Evolutionary conservation across 2,329 filamentous ascomycete genomes (phyloP).

Genomic region (Pyricularia sp.): DNA sequence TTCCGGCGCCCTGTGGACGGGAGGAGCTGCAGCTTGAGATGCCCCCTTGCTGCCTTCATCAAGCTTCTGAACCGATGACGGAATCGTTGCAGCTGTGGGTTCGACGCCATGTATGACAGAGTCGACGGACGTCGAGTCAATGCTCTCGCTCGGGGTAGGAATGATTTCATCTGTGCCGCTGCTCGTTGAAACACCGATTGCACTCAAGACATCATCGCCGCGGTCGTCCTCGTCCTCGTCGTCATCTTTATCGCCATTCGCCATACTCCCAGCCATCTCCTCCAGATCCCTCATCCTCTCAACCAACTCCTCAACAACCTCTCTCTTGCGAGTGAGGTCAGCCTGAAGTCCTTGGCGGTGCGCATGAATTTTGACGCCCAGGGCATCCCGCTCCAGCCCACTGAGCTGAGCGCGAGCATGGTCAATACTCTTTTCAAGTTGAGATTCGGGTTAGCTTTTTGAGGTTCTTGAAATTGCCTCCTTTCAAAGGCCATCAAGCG

Average conservation of each 20-base stretch:
- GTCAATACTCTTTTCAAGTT: constrained; percentile 54
- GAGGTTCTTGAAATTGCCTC: background rate
- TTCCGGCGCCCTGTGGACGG: constrained; percentile 5
- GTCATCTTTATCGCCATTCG: constrained; percentile 25
- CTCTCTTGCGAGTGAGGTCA: constrained; percentile 56
- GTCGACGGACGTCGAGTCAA: constrained; percentile 15
- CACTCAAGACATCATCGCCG: constrained; percentile 40
- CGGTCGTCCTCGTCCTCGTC: constrained; percentile 33
- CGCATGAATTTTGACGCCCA: constrained; percentile 45
- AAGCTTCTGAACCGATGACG: background rate
- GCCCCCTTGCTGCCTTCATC: background rate
- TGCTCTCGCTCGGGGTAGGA: constrained; percentile 43
- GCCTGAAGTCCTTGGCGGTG: constrained; percentile 52
- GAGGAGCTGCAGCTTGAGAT: background rate
- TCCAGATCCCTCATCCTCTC: constrained; percentile 60
- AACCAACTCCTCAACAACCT: constrained; percentile 54
- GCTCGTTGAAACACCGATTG: background rate
- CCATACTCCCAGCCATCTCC: constrained; percentile 34
- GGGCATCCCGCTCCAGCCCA: constrained; percentile 60
- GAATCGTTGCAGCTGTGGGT: background rate
- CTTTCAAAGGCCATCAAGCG: background rate
- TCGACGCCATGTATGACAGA: background rate
- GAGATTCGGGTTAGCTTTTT: background rate
- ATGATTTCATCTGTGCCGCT: constrained; percentile 37
- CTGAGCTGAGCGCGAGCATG: constrained; percentile 61